Evolutionary conservation across 139 green algal genomes (phyloP).

Genomic region (Spirogloea muscicola): DNA sequence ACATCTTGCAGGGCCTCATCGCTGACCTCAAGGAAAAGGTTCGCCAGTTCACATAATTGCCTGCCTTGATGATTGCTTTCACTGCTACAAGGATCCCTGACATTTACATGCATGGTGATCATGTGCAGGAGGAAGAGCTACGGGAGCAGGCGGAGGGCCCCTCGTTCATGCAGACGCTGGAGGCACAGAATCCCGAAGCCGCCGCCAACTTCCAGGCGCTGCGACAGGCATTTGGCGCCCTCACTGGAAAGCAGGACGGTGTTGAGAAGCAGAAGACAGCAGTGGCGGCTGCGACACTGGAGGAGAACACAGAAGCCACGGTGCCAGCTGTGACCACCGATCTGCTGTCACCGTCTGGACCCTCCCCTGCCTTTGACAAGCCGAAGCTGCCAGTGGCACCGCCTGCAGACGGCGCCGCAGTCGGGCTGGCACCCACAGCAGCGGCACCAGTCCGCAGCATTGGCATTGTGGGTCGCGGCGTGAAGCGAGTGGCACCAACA

Average conservation of each 20-base stretch:
- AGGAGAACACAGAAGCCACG: too few relatives aligned
- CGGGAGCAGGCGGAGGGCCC: slow-evolving; percentile 21
- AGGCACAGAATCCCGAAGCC: slow-evolving; percentile 37
- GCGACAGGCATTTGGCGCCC: too few relatives aligned
- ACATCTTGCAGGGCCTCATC: slow-evolving; percentile 20
- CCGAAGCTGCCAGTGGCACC: slow-evolving; percentile 5
- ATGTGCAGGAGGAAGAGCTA: slow-evolving; percentile 47
- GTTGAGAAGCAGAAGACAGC: too few relatives aligned
- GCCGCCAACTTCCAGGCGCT: too few relatives aligned
- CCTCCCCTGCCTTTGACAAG: not conserved
- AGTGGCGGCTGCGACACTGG: too few relatives aligned
- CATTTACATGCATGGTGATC: too few relatives aligned
- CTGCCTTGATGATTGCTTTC: slow-evolving; percentile 7
- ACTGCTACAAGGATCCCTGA: too few relatives aligned
- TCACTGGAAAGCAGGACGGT: too few relatives aligned
- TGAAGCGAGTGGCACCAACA: slow-evolving; percentile 7
- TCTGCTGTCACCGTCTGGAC: not conserved
- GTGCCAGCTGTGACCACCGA: too few relatives aligned
- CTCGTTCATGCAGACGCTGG: slow-evolving; percentile 24
- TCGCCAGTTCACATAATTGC: not conserved
- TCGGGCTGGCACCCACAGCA: not conserved
- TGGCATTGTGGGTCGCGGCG: slow-evolving; percentile 7
- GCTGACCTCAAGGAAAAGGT: slow-evolving; percentile 29
- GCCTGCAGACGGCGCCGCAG: too few relatives aligned
- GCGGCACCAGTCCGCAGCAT: not conserved